Conservation (phyloP, 305 asterid species). For the Fraxinus floribunda region DNA sequence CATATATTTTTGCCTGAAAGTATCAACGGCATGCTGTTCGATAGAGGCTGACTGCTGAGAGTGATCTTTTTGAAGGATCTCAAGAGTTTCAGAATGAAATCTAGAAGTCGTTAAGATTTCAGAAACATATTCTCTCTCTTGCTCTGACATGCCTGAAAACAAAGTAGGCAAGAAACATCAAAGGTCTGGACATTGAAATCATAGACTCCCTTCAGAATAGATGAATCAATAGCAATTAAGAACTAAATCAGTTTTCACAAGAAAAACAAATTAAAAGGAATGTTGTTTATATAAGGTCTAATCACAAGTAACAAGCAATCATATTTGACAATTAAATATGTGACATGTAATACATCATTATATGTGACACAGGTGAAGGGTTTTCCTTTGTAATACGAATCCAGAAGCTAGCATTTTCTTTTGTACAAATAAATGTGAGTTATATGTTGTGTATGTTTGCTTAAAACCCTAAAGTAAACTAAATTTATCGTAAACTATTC, state of each 20-base stretch:
- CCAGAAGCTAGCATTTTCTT: slow-evolving; percentile 2
- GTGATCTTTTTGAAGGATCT: slow-evolving; percentile 51
- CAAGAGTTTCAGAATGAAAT: slow-evolving; percentile 56
- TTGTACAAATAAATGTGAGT: not conserved
- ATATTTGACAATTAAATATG: not conserved
- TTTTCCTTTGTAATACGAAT: not conserved
- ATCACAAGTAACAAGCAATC: not conserved
- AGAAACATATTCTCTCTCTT: slow-evolving; percentile 52
- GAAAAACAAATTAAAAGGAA: not conserved
- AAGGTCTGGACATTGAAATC: not conserved
- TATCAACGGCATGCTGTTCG: slow-evolving; percentile 40
- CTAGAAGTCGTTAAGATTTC: slow-evolving; percentile 46
- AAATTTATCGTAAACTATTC: not conserved
- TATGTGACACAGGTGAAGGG: not conserved
- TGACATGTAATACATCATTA: not conserved
- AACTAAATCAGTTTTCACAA: not conserved
- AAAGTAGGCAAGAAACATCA: not conserved
- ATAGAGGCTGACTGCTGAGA: slow-evolving; percentile 48
- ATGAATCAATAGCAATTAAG: not conserved
- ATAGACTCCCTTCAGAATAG: not conserved
- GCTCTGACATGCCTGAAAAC: slow-evolving; percentile 54
- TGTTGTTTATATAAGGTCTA: not conserved
- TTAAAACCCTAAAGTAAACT: not conserved
- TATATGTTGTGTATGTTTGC: not conserved
- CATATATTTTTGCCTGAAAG: slow-evolving; percentile 40